Conservation (phyloP, 495 filamentous ascomycete genomes). For the Neurospora intermedia region DNA sequence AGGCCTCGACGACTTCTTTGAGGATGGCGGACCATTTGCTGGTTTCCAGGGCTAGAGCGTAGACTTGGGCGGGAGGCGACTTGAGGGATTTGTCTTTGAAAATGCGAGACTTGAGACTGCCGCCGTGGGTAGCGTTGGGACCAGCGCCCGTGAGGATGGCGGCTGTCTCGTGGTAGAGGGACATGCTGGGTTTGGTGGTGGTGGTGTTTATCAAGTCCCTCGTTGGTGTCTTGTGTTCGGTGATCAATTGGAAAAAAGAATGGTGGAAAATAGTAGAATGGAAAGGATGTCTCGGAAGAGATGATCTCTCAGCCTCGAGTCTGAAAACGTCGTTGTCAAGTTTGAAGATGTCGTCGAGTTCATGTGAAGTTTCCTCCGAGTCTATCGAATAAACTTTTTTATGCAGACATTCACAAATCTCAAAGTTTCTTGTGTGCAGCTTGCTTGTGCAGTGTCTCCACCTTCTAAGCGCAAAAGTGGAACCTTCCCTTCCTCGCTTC, state of each 20-base stretch:
- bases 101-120: conserved; percentile 73
- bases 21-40: conserved; percentile 83
- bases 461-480: not conserved
- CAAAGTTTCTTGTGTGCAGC: too few relatives aligned
- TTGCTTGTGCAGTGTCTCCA: not conserved
- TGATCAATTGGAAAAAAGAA: not conserved
- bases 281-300: not conserved
- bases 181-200: conserved; percentile 40
- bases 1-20: conserved; percentile 72
- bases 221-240: not conserved
- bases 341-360: not conserved
- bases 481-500: not conserved
- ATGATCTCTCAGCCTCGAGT: not conserved
- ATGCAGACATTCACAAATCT: not conserved
- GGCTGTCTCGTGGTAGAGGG: conserved; percentile 89
- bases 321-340: not conserved
- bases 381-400: not conserved
- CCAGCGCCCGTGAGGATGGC: conserved; percentile 50
- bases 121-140: conserved; percentile 38
- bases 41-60: conserved; percentile 73
- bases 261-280: too few relatives aligned
- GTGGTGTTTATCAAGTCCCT: not conserved
- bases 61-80: conserved; percentile 69
- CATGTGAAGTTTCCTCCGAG: not conserved
- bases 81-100: conserved; percentile 62